phyloP scores from a whole-genome alignment of 202 grass and related monocot species.

The Saccharum hybrid region DNA sequence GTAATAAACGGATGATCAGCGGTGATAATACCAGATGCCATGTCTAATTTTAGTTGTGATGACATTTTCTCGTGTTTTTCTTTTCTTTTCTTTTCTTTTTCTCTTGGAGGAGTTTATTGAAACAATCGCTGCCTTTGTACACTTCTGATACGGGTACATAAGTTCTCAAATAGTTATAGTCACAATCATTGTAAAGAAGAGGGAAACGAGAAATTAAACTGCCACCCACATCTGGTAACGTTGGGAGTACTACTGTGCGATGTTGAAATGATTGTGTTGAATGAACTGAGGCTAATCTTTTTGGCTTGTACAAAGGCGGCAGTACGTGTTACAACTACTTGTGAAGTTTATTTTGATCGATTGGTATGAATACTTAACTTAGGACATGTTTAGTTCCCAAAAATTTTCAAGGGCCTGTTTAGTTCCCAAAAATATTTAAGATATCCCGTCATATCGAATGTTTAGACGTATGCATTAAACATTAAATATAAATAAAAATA shows the following conservation, averaged over 20 bases:
- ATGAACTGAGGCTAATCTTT: neutral
- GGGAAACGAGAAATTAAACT: slow-evolving; percentile 34
- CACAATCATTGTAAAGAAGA: slow-evolving; percentile 55
- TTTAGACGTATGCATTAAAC: too few relatives aligned
- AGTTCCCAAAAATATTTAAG: too few relatives aligned
- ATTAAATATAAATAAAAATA: too few relatives aligned
- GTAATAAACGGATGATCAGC: slow-evolving; percentile 68
- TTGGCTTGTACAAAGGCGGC: neutral
- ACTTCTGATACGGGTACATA: slow-evolving; percentile 48
- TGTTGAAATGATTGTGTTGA: slow-evolving; percentile 8
- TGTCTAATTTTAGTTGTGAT: slow-evolving; percentile 49
- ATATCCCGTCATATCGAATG: too few relatives aligned
- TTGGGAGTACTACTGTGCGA: neutral
- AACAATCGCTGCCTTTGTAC: slow-evolving; percentile 34
- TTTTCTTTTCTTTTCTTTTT: neutral
- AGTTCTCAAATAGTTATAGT: slow-evolving; percentile 46
- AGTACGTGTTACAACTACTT: neutral
- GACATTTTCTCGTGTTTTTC: neutral
- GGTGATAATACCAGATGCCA: slow-evolving; percentile 60
- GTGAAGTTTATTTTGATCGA: neutral
- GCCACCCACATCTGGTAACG: slow-evolving; percentile 20
- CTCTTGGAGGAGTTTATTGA: neutral
- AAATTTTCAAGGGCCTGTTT: too few relatives aligned
- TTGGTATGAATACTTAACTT: neutral
- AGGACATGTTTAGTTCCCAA: too few relatives aligned